A percentile compares a stretch with the other conserved stretches of the same genome.
These are phyloP conservation scores for Saccharum spontaneum DNA, from an alignment of 176 grass and related monocot genomes.

Conservation along the genomic window DNA sequence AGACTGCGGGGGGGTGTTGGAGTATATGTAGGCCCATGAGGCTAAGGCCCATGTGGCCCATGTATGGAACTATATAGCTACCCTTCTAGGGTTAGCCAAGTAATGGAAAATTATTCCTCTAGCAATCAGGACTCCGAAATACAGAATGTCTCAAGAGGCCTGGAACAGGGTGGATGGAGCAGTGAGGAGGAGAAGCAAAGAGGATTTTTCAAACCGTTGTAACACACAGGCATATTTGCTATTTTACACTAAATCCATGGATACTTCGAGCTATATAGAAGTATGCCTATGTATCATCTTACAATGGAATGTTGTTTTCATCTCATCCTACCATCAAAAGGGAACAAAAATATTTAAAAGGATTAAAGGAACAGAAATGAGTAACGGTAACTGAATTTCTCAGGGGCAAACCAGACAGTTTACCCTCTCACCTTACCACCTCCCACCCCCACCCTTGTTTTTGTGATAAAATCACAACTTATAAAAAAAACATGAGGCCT, in stretches of 20 bases:
- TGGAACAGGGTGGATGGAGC: neutral
- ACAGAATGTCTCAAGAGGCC: neutral
- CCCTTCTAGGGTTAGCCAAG: too few species aligned
- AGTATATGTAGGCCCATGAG: too few species aligned
- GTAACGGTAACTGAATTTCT: neutral
- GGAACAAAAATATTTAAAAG: neutral
- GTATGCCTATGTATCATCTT: neutral
- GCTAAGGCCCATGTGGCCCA: too few species aligned
- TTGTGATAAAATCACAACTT: neutral
- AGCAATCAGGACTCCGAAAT: neutral
- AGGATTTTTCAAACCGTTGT: neutral
- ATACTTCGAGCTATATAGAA: neutral
- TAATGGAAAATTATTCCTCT: too few species aligned
- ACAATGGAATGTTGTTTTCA: neutral
- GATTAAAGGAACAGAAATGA: neutral
- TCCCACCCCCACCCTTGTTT: neutral
- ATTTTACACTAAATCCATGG: conserved; percentile 1
- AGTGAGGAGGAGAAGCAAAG: neutral
- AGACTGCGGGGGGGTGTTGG: too few species aligned
- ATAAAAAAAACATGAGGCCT: neutral
- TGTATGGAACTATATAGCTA: too few species aligned
- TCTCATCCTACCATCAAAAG: neutral
- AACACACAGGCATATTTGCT: neutral
- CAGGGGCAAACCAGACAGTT: neutral
- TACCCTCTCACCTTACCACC: neutral